Percentiles rank a stretch among this genome's conserved stretches.
Conservation (phyloP, 495 filamentous ascomycete species). For the Penicillium daleae region DNA sequence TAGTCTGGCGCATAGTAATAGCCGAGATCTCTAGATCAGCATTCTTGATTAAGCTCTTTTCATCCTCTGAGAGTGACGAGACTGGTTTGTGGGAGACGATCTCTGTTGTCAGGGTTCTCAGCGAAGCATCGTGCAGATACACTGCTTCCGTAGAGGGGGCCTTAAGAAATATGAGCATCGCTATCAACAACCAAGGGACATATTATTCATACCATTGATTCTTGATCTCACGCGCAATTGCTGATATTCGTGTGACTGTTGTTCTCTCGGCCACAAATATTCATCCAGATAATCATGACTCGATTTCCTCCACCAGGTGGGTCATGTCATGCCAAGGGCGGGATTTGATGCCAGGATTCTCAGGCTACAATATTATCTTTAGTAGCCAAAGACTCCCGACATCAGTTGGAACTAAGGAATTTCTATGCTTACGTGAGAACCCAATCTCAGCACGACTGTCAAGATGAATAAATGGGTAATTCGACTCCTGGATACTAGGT, state of each 20-base stretch:
- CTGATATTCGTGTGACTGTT: background rate
- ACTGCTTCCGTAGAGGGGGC: constrained; percentile 34
- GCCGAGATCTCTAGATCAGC: constrained; percentile 27
- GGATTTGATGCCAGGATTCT: constrained; percentile 11
- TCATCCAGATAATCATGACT: background rate
- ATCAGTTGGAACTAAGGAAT: no score
- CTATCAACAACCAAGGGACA: background rate
- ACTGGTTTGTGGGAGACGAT: constrained; percentile 52
- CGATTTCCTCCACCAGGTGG: constrained; percentile 9
- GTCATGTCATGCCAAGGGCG: constrained; percentile 14
- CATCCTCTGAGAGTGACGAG: constrained; percentile 49
- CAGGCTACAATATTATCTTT: background rate
- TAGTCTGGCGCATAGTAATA: constrained; percentile 58
- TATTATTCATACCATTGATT: constrained; percentile 11
- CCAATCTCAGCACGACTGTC: no score
- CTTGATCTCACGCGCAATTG: background rate
- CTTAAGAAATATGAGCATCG: background rate
- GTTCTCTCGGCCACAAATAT: background rate
- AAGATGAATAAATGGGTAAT: background rate
- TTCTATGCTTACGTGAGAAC: no score
- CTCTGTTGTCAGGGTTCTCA: constrained; percentile 48
- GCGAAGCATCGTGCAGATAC: constrained; percentile 59
- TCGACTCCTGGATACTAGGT: no score
- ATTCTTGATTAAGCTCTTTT: constrained; percentile 36
- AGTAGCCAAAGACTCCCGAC: background rate